Evolutionary conservation across 306 rosid genomes (phyloP).

Genomic region (Clitoria ternatea): DNA sequence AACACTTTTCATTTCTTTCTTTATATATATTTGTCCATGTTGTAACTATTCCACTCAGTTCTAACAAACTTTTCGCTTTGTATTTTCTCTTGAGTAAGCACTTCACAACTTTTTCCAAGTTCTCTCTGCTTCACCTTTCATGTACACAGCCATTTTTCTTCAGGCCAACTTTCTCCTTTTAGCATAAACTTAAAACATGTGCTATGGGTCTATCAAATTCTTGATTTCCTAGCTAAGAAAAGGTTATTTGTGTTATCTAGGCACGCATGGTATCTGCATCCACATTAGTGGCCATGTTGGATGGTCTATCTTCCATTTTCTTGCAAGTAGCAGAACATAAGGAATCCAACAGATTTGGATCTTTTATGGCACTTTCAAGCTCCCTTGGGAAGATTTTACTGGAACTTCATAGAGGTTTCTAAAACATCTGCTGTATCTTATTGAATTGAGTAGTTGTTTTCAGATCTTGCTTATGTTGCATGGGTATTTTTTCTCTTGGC

Average conservation of each 20-base stretch:
- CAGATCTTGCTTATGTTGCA: not conserved
- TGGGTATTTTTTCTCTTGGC: not conserved
- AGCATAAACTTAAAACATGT: not conserved
- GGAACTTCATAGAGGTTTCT: conserved; percentile 82
- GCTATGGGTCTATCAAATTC: not conserved
- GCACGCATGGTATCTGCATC: conserved; percentile 75
- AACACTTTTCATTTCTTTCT: not conserved
- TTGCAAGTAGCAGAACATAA: conserved; percentile 91
- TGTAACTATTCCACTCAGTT: not conserved
- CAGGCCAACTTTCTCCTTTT: not conserved
- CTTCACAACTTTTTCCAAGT: not conserved
- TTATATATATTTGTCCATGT: not conserved
- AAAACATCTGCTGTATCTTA: conserved; percentile 9
- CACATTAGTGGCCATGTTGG: conserved; percentile 69
- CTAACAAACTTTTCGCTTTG: not conserved
- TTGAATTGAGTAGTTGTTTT: not conserved
- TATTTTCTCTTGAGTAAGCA: not conserved
- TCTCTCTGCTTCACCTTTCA: not conserved
- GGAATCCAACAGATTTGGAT: conserved; percentile 75
- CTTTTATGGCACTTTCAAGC: conserved; percentile 88
- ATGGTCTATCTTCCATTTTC: conserved; percentile 70
- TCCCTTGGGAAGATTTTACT: conserved; percentile 85
- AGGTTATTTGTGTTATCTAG: conserved; percentile 45
- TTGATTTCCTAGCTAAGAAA: conserved; percentile 7
- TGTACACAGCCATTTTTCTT: not conserved